Evolutionary conservation across 2,329 filamentous ascomycete genomes (phyloP), one percentile per base, ranked within the genome.

Genomic region (Penicillium griseofulvum): DNA sequence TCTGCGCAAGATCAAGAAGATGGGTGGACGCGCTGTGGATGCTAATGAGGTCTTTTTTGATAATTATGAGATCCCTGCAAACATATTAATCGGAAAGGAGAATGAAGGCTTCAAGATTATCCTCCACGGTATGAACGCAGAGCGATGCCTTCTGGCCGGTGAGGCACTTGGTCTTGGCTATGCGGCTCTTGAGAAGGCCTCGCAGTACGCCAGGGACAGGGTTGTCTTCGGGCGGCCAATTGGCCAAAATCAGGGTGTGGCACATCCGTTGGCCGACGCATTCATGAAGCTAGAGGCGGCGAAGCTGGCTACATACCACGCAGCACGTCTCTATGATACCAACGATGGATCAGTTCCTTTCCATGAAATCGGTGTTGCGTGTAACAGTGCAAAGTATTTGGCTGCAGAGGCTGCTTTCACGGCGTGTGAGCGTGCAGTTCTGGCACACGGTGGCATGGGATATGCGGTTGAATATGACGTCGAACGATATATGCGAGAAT

Each of bases 1-100:
- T 10, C 77, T 94, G 67, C 84, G 83, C 41, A 83, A 77, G 66
- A 95, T 95, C 63, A 86, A 83, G 72, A 95, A 95, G 71, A 94
- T 95, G 89, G 91, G 91, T 9, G 88, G 89, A 0, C 79, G 89
- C 12, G 89, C 89, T 0, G 85, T 95, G 1, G 90, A 94, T 65
- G 89, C 90, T 0, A 95, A 95, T 62, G 89, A 94, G 68, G 87
- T 95, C 1, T 95, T 95, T 72, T 94, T 95, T 68, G 89, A 94
- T 70, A 83, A 87, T 61, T 95, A 92, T 70, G 70, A 73, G 4
- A 83, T 94, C 14, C 83, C 87, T 0, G 80, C 80, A 0, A 78
- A 84, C 38, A 78, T 84, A 0, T 75, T 93, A 0, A 83, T 95
- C 39, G 90, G 90, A 0, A 68, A 82, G 31, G 88, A 94, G 69